Evolutionary conservation across 164 flowering plant genomes (phyloP).

Genomic region (Sedum album): DNA sequence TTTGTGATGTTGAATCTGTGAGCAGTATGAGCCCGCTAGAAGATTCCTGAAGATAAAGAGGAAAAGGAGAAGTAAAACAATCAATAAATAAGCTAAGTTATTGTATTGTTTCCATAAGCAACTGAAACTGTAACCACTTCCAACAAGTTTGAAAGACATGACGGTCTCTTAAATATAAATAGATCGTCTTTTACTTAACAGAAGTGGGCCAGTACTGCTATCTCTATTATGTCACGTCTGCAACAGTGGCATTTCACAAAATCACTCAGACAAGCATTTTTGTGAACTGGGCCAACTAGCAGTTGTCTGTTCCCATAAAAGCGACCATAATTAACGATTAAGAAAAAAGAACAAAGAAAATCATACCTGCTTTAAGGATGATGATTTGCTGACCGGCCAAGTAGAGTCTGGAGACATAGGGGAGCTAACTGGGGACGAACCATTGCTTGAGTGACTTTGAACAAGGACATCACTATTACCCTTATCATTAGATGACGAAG

Average conservation of each 20-base stretch:
- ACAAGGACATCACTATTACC: constrained; percentile 12
- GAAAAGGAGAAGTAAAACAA: not conserved
- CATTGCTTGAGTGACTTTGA: constrained; percentile 23
- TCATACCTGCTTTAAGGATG: constrained; percentile 33
- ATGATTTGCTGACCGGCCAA: constrained; percentile 20
- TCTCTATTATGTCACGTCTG: no score
- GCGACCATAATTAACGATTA: not conserved
- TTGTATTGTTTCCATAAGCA: not conserved
- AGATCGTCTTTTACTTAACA: no score
- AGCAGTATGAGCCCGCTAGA: constrained; percentile 40
- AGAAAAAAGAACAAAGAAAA: not conserved
- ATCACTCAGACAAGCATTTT: not conserved
- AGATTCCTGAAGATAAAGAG: constrained; percentile 25
- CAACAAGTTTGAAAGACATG: not conserved
- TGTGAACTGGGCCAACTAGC: not conserved
- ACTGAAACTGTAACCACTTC: not conserved
- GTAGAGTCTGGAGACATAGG: constrained; percentile 19
- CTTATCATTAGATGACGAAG: constrained; percentile 19
- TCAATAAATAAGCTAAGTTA: not conserved
- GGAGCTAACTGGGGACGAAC: constrained; percentile 18
- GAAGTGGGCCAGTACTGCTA: no score
- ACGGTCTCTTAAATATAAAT: not conserved
- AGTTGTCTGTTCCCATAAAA: not conserved
- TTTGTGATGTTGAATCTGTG: constrained; percentile 45
- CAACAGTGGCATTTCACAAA: not conserved